Base-by-base conservation (phyloP, 2,329 filamentous ascomycete species). In the Colletotrichum chlorophyti region DNA sequence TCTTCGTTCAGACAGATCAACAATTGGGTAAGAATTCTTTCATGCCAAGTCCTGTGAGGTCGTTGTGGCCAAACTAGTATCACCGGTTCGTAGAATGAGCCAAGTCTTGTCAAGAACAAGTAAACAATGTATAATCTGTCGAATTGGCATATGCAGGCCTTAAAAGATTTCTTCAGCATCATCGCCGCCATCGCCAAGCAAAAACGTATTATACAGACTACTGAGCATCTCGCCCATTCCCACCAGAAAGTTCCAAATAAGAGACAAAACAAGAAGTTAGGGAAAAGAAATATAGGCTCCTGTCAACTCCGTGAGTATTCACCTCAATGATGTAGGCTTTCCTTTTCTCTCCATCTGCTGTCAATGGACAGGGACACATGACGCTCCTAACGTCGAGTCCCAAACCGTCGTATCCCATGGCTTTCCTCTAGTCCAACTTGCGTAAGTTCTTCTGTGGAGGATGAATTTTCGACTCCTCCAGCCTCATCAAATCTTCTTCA, bases 381-480 rank as follows among this genome's bases (percentile, higher is more conserved):
- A 55, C 37, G 27, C 34, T 17, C 51, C 37, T 41, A 34, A 50
- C 37, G 45, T 50, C 37, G 32, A 41, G 35, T 45, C 45, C 57
- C 32, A 43, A 57, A 45, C 43, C 21, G 26, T 60, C 57, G 26
- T 60, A 57, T 51, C 57, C 57, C 51, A 38, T 43, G 57, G 58
- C 58, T 40, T 60, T 46, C 51, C 53, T 47, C 59, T 60, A 60
- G 58, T 60, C 58, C 53, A 60, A 52, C 46, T 60, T 60, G 35
- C 58, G 40, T 50, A 58, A 29, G 37, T 42, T 21, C 32, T 60
- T 23, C 37, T 45, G 40, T 23, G 27, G 27, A 31, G 26, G 53
- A 27, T 29, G 34, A 17, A 14, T 12, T 23, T 12, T 21, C 31
- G 31, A 46, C 37, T 60, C 57, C 43, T 60, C 57, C n/a, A 35